A percentile compares a stretch with the other conserved stretches of the same genome.
These are phyloP conservation scores for Coniochaeta sp. DNA, from an alignment of 2,329 filamentous ascomycete genomes.

Conservation along the genomic window DNA sequence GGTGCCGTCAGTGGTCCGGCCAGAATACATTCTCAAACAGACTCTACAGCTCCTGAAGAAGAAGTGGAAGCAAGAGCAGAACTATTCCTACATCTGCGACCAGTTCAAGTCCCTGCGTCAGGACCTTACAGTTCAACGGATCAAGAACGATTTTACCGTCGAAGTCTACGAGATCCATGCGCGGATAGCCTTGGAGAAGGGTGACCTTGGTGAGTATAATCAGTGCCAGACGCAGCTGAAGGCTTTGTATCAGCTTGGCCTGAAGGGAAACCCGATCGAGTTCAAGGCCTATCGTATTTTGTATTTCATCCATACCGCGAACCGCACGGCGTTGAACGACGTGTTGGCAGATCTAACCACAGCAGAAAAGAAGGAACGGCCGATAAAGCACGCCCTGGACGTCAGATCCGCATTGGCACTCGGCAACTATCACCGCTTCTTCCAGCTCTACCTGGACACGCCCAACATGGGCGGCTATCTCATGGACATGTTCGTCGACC, in stretches of 20 bases:
- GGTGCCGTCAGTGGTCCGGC: constrained; percentile 81
- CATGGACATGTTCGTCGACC: constrained; percentile 97
- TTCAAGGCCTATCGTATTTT: constrained; percentile 99
- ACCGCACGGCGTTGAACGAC: constrained; percentile 96
- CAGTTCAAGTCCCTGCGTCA: constrained; percentile 98
- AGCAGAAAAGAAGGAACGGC: constrained; percentile 81
- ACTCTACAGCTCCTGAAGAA: constrained; percentile 84
- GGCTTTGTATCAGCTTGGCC: constrained; percentile 77
- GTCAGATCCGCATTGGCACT: constrained; percentile 87
- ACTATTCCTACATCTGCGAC: constrained; percentile 97
- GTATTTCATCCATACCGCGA: constrained; percentile 98
- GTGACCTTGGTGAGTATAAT: constrained; percentile 99
- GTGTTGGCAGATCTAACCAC: constrained; percentile 96
- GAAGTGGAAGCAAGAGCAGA: constrained; percentile 90
- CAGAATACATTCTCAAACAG: constrained; percentile 70
- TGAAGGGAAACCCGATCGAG: constrained; percentile 86
- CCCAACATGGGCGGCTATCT: constrained; percentile 97
- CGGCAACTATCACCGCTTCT: constrained; percentile 97
- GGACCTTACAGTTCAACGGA: constrained; percentile 94
- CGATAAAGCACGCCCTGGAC: constrained; percentile 84
- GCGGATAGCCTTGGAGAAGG: constrained; percentile 94
- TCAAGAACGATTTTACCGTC: constrained; percentile 95
- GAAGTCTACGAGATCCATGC: constrained; percentile 96
- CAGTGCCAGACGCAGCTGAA: constrained; percentile 98
- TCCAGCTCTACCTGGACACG: constrained; percentile 88